phyloP scores from a whole-genome alignment of 2,329 filamentous ascomycete species.

The Volutella citrinella region DNA sequence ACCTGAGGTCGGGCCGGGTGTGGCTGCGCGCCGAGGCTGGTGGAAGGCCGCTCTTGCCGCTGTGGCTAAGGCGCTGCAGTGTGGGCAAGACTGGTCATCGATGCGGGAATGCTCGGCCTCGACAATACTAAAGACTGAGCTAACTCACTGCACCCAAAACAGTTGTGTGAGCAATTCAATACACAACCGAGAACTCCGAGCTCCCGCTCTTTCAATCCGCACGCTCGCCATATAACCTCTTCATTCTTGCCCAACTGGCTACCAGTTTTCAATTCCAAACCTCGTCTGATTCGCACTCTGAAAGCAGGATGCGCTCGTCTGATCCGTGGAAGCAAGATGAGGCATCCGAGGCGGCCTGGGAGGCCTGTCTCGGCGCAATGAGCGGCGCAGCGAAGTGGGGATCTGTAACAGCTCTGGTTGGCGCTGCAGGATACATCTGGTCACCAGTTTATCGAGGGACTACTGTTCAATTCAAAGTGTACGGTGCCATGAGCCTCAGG shows the following conservation, averaged over 20 bases:
- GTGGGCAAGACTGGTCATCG: no score
- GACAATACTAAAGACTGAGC: slow-evolving; percentile 1
- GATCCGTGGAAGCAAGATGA: slow-evolving; percentile 63
- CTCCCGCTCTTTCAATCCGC: no score
- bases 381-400: slow-evolving; percentile 73
- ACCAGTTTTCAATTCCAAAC: no score
- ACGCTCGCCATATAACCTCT: no score
- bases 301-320: slow-evolving; percentile 25
- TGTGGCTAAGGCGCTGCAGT: no score
- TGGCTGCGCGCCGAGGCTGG: no score
- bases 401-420: slow-evolving; percentile 59
- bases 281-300: no score
- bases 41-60: no score
- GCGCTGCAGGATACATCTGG: slow-evolving; percentile 58
- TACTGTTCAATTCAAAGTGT: slow-evolving; percentile 78
- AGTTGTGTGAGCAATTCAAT: slow-evolving; percentile 13
- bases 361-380: slow-evolving; percentile 64
- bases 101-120: slow-evolving; percentile 16
- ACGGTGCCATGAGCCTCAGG: no score
- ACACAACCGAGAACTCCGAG: no score
- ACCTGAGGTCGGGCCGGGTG: no score
- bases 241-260: no score
- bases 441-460: slow-evolving; percentile 71
- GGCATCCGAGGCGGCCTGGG: slow-evolving; percentile 67
- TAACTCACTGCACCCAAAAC: slow-evolving; percentile 7